phyloP scores from a whole-genome alignment of 164 flowering plant species.

The Annona cherimola region DNA sequence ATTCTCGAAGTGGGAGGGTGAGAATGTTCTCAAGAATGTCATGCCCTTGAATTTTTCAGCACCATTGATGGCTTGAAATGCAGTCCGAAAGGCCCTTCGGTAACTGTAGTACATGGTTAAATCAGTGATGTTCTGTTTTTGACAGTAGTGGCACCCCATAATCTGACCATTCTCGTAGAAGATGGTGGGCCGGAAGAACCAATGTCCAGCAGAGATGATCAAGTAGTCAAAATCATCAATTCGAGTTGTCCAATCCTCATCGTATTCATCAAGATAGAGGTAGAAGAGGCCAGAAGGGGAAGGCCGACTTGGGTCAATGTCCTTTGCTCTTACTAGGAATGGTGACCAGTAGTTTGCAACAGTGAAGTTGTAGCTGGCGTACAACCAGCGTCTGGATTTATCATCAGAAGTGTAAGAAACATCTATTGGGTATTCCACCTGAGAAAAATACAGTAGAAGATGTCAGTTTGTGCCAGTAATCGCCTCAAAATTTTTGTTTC shows the following conservation, averaged over 20 bases:
- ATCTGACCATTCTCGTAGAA: conserved; percentile 36
- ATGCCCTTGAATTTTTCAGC: conserved; percentile 39
- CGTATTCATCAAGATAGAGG: conserved; percentile 40
- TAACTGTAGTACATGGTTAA: conserved; percentile 38
- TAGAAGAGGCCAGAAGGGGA: conserved; percentile 16
- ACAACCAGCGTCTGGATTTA: conserved; percentile 28
- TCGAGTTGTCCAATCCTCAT: conserved; percentile 32
- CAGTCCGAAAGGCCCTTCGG: conserved; percentile 44
- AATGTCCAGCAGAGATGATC: conserved; percentile 57
- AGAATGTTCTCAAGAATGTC: conserved; percentile 44
- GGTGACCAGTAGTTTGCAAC: conserved; percentile 61
- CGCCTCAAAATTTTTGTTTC: too few species aligned
- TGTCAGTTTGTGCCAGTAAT: too few species aligned
- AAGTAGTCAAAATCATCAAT: conserved; percentile 47
- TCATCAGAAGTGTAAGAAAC: conserved; percentile 19
- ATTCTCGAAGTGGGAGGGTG: conserved; percentile 60
- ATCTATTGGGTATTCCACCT: conserved; percentile 44
- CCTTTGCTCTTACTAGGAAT: conserved; percentile 35
- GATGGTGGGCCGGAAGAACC: conserved; percentile 50
- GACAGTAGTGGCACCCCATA: conserved; percentile 51
- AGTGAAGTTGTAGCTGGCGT: conserved; percentile 45
- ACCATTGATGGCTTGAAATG: conserved; percentile 44
- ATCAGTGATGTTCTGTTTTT: conserved; percentile 33
- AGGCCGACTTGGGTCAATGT: conserved; percentile 32
- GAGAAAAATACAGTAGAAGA: conserved; percentile 6